Evolutionary conservation across 2,329 filamentous ascomycete species (phyloP).

Genomic region (Penicillium sp.): DNA sequence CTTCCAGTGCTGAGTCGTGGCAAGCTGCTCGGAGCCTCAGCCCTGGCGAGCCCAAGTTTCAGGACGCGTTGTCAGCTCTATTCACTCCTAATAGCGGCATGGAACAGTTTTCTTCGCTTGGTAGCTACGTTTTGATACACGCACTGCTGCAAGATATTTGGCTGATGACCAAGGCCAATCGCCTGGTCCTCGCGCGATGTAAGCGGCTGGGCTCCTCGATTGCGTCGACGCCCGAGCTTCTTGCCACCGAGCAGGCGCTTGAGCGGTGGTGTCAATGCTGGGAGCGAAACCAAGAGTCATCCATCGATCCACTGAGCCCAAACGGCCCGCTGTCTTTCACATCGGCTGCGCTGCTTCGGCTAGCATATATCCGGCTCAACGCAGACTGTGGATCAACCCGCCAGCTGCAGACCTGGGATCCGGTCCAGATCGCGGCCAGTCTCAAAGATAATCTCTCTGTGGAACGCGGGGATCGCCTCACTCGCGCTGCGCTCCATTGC

Average conservation of each 20-base stretch:
- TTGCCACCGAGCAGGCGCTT: conserved; percentile 31
- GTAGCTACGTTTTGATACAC: conserved; percentile 35
- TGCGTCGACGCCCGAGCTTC: conserved; percentile 26
- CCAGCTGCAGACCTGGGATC: conserved; percentile 34
- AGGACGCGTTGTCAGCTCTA: conserved; percentile 27
- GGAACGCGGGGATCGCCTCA: conserved; percentile 46
- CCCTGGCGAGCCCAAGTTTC: conserved; percentile 27
- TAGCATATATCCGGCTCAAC: conserved; percentile 36
- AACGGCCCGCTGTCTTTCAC: conserved; percentile 36
- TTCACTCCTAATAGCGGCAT: conserved; percentile 24
- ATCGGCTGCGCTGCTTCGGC: conserved; percentile 32
- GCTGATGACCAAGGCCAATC: conserved; percentile 34
- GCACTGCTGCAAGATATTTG: conserved; percentile 36
- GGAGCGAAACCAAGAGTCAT: conserved; percentile 37
- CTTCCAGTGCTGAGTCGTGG: conserved; percentile 24
- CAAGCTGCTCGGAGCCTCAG: conserved; percentile 23
- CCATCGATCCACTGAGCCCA: conserved; percentile 34
- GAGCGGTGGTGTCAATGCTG: conserved; percentile 38
- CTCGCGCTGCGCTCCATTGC: conserved; percentile 52
- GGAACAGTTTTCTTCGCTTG: conserved; percentile 32
- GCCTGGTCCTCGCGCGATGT: conserved; percentile 23
- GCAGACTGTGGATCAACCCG: conserved; percentile 35
- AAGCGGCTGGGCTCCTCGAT: conserved; percentile 17
- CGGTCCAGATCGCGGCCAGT: conserved; percentile 31
- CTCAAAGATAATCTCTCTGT: conserved; percentile 37